Evolutionary conservation across 2,329 filamentous ascomycete genomes (phyloP), one percentile per base, ranked within the genome.

Genomic region (Aspergillus quadricinctus): DNA sequence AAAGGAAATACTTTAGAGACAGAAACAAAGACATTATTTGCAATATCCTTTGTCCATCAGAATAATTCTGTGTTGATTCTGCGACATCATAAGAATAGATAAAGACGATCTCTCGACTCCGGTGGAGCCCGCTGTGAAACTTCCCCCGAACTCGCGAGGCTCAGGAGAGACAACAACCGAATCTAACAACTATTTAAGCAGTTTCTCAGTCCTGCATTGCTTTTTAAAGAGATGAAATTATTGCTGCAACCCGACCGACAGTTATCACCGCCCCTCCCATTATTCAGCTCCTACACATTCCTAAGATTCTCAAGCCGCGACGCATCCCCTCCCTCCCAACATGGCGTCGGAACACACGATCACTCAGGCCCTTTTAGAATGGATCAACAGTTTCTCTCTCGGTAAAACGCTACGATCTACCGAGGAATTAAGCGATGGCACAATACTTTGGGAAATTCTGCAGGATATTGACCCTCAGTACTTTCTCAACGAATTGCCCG

Each of bases 391-490:
- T 66, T 75, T 77, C 63, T 71, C 72, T 48, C 64, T 77, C 48
- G 75, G 74, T 48, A 76, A 75, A 60, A 74, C 72, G 25, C 70
- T 77, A 54, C 70, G 71, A 49, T 67, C 69, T 19, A 71, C 68
- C 27, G 71, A 70, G 61, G 77, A 79, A 60, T 64, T 79, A 58
- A 76, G 67, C 48, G 75, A 78, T 61, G 77, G 77, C 19, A 72
- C 72, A 31, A 73, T 78, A 21, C 62, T 79, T 45, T 79, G 77
- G 77, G 77, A 78, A 56, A 75, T 78, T 35, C 63, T 79, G 48
- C 77, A 79, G 61, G 76, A 79, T 56, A 77, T 80, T 51, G 77
- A 80, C 61, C 72, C 75, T 28, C 72, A 78, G 53, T 75, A 74
- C 60, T 80, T 80, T 59, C 71, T 77, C 48, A 77, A 77, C 46